phyloP scores from a whole-genome alignment of 768 basidiomycete species.

The Phylloporus arenicola region DNA sequence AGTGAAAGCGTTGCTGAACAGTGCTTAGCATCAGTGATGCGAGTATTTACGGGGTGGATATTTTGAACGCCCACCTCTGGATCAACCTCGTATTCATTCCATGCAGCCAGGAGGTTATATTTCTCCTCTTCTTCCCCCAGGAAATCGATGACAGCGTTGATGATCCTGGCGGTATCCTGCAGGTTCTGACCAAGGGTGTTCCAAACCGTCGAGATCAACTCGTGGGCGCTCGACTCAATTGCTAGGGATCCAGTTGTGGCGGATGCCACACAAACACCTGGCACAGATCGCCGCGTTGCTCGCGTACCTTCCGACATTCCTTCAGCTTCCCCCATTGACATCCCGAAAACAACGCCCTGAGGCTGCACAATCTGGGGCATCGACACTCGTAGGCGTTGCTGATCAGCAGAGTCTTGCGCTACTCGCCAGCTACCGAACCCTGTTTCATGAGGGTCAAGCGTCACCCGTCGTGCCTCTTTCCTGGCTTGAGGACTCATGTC shows the following conservation, averaged over 20 bases:
- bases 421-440: neutral
- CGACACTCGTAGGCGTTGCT: neutral
- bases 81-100: conserved; percentile 76
- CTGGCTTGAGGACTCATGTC: conserved; percentile 68
- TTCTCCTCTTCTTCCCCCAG: conserved; percentile 85
- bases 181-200: conserved; percentile 61
- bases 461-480: conserved; percentile 61
- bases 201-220: conserved; percentile 84
- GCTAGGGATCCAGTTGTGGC: conserved; percentile 68
- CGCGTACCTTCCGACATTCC: neutral
- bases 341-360: neutral
- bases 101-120: conserved; percentile 61
- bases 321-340: neutral
- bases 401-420: conserved; percentile 11
- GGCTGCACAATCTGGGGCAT: neutral
- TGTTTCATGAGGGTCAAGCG: conserved; percentile 41
- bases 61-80: conserved; percentile 56
- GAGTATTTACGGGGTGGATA: neutral
- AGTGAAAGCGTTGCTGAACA: conserved; percentile 71
- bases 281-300: neutral
- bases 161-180: conserved; percentile 68
- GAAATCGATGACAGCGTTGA: conserved; percentile 69
- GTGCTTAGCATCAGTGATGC: neutral
- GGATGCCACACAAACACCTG: conserved; percentile 33
- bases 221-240: conserved; percentile 74